phyloP scores from a whole-genome alignment of 306 rosid genomes.

The Cicer yamashitae region DNA sequence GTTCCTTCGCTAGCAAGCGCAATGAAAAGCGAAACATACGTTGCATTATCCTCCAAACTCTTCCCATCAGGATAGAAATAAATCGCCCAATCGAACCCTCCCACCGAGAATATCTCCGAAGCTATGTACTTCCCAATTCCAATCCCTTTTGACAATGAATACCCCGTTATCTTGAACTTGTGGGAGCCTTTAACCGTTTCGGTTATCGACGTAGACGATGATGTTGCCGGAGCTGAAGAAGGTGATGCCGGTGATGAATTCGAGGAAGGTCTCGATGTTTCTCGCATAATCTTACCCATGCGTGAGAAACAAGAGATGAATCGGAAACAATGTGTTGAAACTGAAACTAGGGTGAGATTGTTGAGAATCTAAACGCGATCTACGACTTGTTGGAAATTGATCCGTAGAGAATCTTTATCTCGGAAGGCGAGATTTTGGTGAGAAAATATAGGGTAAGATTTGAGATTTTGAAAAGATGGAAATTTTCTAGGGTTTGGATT shows the following conservation, averaged over 20 bases:
- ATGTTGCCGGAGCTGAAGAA: constrained; percentile 55
- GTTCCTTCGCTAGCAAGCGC: constrained; percentile 88
- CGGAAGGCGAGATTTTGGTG: constrained; percentile 41
- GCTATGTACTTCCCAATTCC: constrained; percentile 82
- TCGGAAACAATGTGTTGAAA: constrained; percentile 4
- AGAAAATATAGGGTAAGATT: constrained; percentile 58
- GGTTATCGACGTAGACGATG: constrained; percentile 71
- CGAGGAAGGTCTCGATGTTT: constrained; percentile 62
- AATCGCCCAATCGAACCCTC: constrained; percentile 91
- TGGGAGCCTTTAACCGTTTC: constrained; percentile 81
- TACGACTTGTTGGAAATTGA: constrained; percentile 41
- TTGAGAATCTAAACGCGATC: constrained; percentile 44
- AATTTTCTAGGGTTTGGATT: constrained; percentile 48
- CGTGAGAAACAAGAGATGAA: constrained; percentile 44
- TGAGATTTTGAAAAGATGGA: constrained; percentile 43
- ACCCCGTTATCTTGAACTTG: constrained; percentile 81
- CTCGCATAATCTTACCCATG: constrained; percentile 76
- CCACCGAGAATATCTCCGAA: constrained; percentile 78
- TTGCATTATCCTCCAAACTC: constrained; percentile 82
- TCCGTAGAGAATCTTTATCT: constrained; percentile 9
- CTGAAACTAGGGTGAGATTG: constrained; percentile 2
- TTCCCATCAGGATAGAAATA: constrained; percentile 92
- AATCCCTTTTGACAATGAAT: constrained; percentile 71
- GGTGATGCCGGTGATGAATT: constrained; percentile 49
- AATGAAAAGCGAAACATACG: constrained; percentile 73